Evolutionary conservation across 2,329 filamentous ascomycete species (phyloP), one percentile per base, ranked within the genome.

Genomic region (Didymella keratinophila): DNA sequence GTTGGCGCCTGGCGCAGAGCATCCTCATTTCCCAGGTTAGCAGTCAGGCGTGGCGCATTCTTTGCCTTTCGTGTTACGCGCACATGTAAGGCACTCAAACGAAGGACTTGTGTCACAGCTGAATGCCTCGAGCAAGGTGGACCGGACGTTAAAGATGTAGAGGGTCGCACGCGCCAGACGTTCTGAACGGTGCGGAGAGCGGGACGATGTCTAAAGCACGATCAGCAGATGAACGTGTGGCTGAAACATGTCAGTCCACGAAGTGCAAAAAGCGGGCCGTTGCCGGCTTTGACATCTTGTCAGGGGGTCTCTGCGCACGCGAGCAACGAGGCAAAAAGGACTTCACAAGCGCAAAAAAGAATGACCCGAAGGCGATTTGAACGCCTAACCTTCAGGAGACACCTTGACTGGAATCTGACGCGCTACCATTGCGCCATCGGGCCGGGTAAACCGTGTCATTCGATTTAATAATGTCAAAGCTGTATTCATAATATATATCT

Each of bases 371-470:
- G 49, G 54, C 55, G 58, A 61, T 53, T 60, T 56, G 58, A 60
- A 60, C 58, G 58, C 52, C 52, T 60, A 60, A 56, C 58, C 58
- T 60, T 60, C 58, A 60, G 58, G 58, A 56, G 52, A 53, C 53
- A 56, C 58, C 58, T 50, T 52, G 43, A 56, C 58, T 60, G 58
- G 58, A 60, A 60, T 60, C 58, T 60, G 58, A 60, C 58, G 58
- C 58, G 58, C 58, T 60, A 60, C 58, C 58, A 60, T 60, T 60
- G 58, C 58, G 58, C 58, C 58, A 60, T 60, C 52, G 52, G 58
- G 58, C 58, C 58, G 52, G 52, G 56, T 44, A 54, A 54, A 58
- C 56, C 56, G 56, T 58, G 56, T 58, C 56, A 58, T 58, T 58
- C 56, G 47, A 55, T 55, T 55, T 27, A 34, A 50, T 54, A 8